Evolutionary conservation across 192 early-diverging fungal genomes (phyloP).

Genomic region (Bifiguratus adelaidae): DNA sequence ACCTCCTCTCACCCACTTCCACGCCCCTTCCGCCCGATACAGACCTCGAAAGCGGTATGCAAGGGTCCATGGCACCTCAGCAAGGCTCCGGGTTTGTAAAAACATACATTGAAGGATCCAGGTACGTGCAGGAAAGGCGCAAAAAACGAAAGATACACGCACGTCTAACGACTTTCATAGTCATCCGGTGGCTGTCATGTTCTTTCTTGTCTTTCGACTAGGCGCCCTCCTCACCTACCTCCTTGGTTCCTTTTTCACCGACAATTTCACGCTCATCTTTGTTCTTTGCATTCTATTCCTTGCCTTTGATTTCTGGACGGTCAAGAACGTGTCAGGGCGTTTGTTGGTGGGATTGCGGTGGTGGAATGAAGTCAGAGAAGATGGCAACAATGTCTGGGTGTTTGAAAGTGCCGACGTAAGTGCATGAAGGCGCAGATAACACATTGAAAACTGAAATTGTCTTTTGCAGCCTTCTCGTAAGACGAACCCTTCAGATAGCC

Average conservation of each 20-base stretch:
- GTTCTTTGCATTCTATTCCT: constrained; percentile 85
- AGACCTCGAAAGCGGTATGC: no score
- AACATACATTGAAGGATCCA: no score
- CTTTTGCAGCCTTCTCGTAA: constrained; percentile 45
- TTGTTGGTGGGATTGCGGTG: constrained; percentile 94
- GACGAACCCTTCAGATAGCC: constrained; percentile 79
- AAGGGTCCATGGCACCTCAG: no score
- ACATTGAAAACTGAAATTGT: neutral
- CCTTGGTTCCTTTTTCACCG: constrained; percentile 70
- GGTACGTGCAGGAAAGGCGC: no score
- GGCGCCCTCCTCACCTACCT: constrained; percentile 79
- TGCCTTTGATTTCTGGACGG: constrained; percentile 98
- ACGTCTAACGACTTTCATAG: no score
- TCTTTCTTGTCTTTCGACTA: constrained; percentile 82
- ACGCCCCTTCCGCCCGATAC: no score
- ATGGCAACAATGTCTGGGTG: constrained; percentile 91
- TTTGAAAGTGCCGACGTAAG: constrained; percentile 88
- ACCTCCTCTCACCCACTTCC: no score
- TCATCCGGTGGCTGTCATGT: constrained; percentile 86
- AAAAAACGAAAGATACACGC: no score
- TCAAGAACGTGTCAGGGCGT: constrained; percentile 96
- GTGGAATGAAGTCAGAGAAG: constrained; percentile 98
- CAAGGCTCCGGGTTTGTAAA: no score
- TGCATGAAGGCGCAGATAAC: neutral
- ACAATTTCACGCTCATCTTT: constrained; percentile 84